Base-by-base conservation (phyloP, 306 rosid genomes). In the Pyrus bretschneideri region DNA sequence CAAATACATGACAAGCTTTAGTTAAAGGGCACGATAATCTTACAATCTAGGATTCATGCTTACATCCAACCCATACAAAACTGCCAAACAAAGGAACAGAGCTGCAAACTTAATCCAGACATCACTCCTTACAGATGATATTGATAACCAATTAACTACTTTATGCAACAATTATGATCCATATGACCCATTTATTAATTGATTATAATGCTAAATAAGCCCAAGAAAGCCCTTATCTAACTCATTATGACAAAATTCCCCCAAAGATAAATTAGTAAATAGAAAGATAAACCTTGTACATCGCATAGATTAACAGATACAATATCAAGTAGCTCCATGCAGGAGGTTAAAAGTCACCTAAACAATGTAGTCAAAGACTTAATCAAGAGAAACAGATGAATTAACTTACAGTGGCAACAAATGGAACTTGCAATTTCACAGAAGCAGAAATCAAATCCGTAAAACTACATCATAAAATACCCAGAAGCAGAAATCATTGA, bases 351-450 rank as follows among this genome's bases (percentile, higher is more conserved):
- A 17, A 4, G 64, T 40, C 12, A 61, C 76, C 63, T 38, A 58
- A 59, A 42, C 45, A 42, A 25, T 22, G 9, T 11, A 80, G 13
- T 9, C 66, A 38, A 33, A 55, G 52, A 83, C 59, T 35, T 33
- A 60, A 81, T 33, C 22, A 8, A 61, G 42, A 70, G 68, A 58
- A 3, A 4, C 46, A 4, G 1, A 57, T 45, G 23, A 72, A 19
- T 40, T 33, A 27, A 81, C 98, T 90, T 81, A 94, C 97, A 94
- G 67, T 25, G 95, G 95, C 60, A 94, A 81, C 82, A 31, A 31
- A 31, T 5, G 35, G 35, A 31, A 31, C 4, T 31, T 31, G 35
- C 35, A 31, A 31, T 31, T 31, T 31, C 35, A 31, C 11, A 40
- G 11, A 40, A 40, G 44, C 10, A 7, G 44, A 40, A 40, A 40